Base-by-base conservation (phyloP, 2,329 filamentous ascomycete species). In the Salinomyces thailandicus region DNA sequence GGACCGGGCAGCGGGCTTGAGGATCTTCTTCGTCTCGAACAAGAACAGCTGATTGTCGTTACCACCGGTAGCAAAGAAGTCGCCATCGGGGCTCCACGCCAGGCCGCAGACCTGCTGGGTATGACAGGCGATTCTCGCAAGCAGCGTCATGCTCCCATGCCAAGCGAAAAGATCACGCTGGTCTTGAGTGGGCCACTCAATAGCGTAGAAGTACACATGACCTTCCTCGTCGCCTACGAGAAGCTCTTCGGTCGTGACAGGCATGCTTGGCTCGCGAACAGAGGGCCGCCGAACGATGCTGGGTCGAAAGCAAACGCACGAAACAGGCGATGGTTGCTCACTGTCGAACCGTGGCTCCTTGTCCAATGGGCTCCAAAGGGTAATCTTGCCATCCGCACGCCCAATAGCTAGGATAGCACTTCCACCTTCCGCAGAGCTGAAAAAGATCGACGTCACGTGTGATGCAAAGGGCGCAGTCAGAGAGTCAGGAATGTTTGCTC, bases 11-110 rank as follows among this genome's bases (percentile, higher is more conserved):
- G 31, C 16, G 11, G 32, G 18, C 18, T 40, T 35, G 26, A 50
- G 42, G 13, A 89, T 64, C 27, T 74, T 70, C 32, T 72, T 68
- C 2, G 74, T 72, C 36, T 87, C 75, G 57, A 93, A 94, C 2
- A 96, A 68, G 48, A 79, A 82, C 53, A 89, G 93, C 3, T 77
- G 61, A 53, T 96, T 95, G 64, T 98, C 91, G 54, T 98, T 96
- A 16, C 84, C 85, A 5, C 91, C 87, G 4, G 84, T 86, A 11
- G 85, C 85, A 56, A 98, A 87, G 22, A 78, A 70, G 3, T 70
- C 69, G 3, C 85, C 85, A 50, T 84, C 76, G 3, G 68, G 66
- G 3, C 85, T 87, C 85, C 87, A 96, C 3, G 83, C 74, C n/a
- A 98, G 67, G 1, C 89, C 89, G 52, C 91, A 98, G 37, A 98